Evolutionary conservation across 169 alveolate species (phyloP), one percentile per base, ranked within the genome.

Genomic region (Plasmodium vivax): DNA sequence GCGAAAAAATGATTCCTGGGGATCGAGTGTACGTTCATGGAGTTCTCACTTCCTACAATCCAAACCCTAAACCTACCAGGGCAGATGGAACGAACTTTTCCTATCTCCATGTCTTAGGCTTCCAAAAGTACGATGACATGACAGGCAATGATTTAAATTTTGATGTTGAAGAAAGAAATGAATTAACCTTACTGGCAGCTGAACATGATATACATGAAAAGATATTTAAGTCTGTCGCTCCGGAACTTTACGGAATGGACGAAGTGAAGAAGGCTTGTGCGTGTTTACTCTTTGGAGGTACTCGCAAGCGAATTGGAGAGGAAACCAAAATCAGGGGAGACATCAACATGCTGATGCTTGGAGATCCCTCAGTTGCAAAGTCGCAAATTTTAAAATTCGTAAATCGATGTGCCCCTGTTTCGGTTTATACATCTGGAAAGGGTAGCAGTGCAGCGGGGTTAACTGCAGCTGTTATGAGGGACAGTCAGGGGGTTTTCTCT

Each of bases 381-480:
- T 98, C 99, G 75, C 99, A 99, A 97, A 98, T 98, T 93, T 94
- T 98, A 75, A 99, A 99, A 96, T 99, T 98, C 94, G 99, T 99
- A 12, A 99, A 98, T 68, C 97, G 99, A 93, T 98, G 98, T 19
- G 99, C 99, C 1, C 99, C 99, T 43, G 98, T 99, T 58, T 98
- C 99, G 9, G 99, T 99, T 30, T 99, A 99, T 95, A 99, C 99
- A 10, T 97, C 97, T 38, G 99, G 99, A 14, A 99, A 99, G 95
- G 99, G 99, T 10, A 98, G 99, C 85, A 97, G 99, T 83, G 99
- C 99, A 12, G 99, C 99, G 19, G 99, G 99, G 92, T 97, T 99
- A 36, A 99, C 99, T 2, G 99, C 99, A 3, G 99, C 99, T 62
- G 99, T 99, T n/a, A 98, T 99, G 32, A 98, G 98, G 92, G 99